These are phyloP conservation scores for Kwoniella europaea DNA, from an alignment of 768 basidiomycete species.

Conservation along the genomic window DNA sequence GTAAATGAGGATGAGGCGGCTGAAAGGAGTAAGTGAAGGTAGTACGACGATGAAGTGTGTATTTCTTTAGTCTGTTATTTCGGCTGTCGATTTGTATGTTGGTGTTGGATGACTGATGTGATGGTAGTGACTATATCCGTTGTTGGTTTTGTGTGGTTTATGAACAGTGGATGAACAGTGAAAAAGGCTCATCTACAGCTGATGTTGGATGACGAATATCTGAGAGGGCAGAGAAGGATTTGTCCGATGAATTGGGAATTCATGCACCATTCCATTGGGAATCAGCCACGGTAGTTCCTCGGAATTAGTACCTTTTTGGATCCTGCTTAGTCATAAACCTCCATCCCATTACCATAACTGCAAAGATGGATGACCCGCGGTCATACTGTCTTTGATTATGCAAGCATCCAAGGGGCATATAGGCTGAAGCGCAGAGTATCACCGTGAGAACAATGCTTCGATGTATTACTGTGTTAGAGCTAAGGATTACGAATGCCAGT, in stretches of 20 bases:
- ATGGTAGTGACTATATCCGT: no score
- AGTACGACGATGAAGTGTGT: not conserved
- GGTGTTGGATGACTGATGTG: not conserved
- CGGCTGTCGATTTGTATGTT: not conserved
- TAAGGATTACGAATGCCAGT: no score
- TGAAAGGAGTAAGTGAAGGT: not conserved
- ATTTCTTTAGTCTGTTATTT: not conserved
- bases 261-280: no score
- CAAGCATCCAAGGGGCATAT: not conserved
- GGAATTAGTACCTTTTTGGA: not conserved
- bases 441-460: no score
- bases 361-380: not conserved
- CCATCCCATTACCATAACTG: no score
- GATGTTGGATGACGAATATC: slow-evolving; percentile 1
- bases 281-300: not conserved
- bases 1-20: no score
- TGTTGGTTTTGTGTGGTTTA: no score
- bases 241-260: not conserved
- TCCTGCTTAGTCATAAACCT: not conserved
- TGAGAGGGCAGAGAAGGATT: not conserved
- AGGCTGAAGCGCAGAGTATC: no score
- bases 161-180: no score
- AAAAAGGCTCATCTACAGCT: not conserved
- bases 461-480: no score
- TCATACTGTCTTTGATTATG: not conserved